Percentiles rank a stretch among this genome's conserved stretches.
Conservation (phyloP, 2,329 filamentous ascomycete genomes). For the Talaromyces sp. region DNA sequence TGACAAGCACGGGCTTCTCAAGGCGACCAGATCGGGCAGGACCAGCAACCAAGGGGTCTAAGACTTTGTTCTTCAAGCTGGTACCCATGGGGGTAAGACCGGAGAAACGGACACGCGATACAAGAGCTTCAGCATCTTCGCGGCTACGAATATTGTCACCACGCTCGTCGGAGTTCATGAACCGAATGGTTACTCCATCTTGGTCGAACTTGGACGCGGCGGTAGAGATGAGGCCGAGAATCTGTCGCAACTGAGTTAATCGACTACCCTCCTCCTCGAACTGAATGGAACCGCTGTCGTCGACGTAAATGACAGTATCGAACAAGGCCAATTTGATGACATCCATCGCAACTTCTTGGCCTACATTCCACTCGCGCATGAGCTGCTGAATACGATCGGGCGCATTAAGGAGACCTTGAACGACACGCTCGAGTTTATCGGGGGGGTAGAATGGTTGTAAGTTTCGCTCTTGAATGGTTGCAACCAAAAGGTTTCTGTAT, state of each 20-base stretch:
- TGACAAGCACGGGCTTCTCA: conserved; percentile 62
- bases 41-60: conserved; percentile 58
- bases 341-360: conserved; percentile 60
- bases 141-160: conserved; percentile 57
- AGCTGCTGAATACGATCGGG: conserved; percentile 52
- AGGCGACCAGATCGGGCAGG: conserved; percentile 53
- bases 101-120: conserved; percentile 59
- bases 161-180: conserved; percentile 62
- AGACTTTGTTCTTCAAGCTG: conserved; percentile 59
- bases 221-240: conserved; percentile 61
- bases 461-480: conserved; percentile 58
- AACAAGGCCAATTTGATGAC: conserved; percentile 62
- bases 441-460: conserved; percentile 59
- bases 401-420: conserved; percentile 33
- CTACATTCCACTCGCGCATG: conserved; percentile 56
- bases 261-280: conserved; percentile 66
- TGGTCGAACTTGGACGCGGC: conserved; percentile 67
- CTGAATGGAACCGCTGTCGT: conserved; percentile 67
- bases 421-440: conserved; percentile 40
- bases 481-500: conserved; percentile 56
- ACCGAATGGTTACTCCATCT: conserved; percentile 65
- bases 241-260: conserved; percentile 64
- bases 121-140: conserved; percentile 57
- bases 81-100: conserved; percentile 67
- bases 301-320: conserved; percentile 62